Base-by-base conservation (phyloP, 768 basidiomycete species). In the Epithele typhae region DNA sequence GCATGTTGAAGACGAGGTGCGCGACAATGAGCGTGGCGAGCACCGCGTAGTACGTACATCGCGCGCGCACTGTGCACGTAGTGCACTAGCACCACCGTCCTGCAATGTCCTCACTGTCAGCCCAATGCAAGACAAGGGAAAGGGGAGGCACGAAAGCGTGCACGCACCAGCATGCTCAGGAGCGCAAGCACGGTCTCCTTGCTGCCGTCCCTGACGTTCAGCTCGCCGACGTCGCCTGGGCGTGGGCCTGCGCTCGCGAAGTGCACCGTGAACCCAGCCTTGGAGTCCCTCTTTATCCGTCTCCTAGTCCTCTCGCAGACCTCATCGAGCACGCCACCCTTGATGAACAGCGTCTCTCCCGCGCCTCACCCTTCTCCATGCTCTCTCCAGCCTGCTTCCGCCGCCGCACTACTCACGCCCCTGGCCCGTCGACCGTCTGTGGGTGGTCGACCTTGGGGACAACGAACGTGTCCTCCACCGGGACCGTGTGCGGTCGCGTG, bases 121-220 rank as follows among this genome's bases (percentile, higher is more conserved):
- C 15, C 6, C 18, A 19, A 12, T 5, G n/a, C 30, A 8, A 43
- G 43, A 25, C 35, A 19, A 6, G 10, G 21, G 9, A 27, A 25
- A 10, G 27, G 25, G 5, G 39, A 15, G 5, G n/a, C 25, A 30
- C 1, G 33, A 32, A 19, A 19, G 37, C 18, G n/a, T 5, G 6
- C 14, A 55, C 79, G 58, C 46, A 84, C 84, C 60, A 86, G 57
- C 76, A 84, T 81, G 17, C 84, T 84, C 1, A 80, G 55, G 24
- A 87, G 73, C 1, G 79, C 79, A 2, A 87, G 64, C 0, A 85
- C 77, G 0, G 84, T 87, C 62, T 86, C 83, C 51, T 82, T 81
- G 60, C 83, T 85, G 0, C 79, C 73, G 49, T 83, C 83, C 57
- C 87, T 87, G 1, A 83, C 84, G 47, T 79, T 84, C 34, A 86